Conservation (phyloP, 139 green algal species). For the Coelastrella sp. region DNA sequence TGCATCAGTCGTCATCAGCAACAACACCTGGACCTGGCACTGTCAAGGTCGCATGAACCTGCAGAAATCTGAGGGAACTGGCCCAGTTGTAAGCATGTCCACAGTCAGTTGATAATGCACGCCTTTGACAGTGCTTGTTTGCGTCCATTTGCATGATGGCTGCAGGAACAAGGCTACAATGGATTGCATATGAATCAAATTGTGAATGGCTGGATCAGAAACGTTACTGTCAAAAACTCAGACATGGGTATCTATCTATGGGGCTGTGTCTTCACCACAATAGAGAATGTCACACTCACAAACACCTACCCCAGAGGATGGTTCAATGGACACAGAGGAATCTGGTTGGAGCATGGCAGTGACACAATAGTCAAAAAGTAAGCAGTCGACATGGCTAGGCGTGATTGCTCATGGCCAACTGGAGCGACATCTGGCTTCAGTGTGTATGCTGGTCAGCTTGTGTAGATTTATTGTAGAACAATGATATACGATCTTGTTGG, state of each 20-base stretch:
- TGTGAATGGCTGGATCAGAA: conserved; percentile 35
- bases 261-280: conserved; percentile 26
- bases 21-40: not conserved
- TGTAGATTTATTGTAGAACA: no score
- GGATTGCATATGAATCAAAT: conserved; percentile 43
- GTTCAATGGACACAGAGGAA: conserved; percentile 37
- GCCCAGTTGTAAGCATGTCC: no score
- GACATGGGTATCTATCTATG: conserved; percentile 46
- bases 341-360: conserved; percentile 45
- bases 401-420: not conserved
- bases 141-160: no score
- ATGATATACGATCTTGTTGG: no score
- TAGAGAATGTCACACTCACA: conserved; percentile 1
- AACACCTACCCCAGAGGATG: not conserved
- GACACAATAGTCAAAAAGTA: conserved; percentile 35
- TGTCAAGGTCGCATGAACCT: no score
- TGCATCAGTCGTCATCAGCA: no score
- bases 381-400: not conserved
- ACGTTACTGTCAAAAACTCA: conserved; percentile 12
- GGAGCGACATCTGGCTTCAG: not conserved
- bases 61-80: no score
- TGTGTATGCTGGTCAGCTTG: no score
- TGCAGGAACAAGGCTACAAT: conserved; percentile 38
- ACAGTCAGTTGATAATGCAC: no score
- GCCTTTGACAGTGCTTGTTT: no score